A percentile compares a stretch with the other conserved stretches of the same genome.
Conservation (phyloP, 108 stramenopile genomes). For the Nitzschia sp. region DNA sequence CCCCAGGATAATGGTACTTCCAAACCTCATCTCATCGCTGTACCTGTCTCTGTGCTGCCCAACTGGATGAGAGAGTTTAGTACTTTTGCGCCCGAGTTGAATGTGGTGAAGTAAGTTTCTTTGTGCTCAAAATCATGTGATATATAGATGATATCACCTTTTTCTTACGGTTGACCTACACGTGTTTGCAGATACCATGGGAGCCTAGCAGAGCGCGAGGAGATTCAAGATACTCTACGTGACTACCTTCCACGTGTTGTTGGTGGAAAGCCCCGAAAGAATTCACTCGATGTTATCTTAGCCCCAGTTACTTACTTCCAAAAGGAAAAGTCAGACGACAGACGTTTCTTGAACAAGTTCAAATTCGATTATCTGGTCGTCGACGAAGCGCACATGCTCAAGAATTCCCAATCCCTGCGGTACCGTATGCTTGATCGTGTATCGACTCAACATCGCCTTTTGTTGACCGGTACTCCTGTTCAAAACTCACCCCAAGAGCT, state of each 20-base stretch:
- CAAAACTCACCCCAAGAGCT: slow-evolving; percentile 84
- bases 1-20: slow-evolving; percentile 12
- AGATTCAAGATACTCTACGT: slow-evolving; percentile 49
- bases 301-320: slow-evolving; percentile 82
- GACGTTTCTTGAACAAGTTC: slow-evolving; percentile 74
- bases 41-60: slow-evolving; percentile 89
- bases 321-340: slow-evolving; percentile 71
- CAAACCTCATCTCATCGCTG: slow-evolving; percentile 88
- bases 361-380: slow-evolving; percentile 77
- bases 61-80: slow-evolving; percentile 97
- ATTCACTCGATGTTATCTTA: slow-evolving; percentile 66
- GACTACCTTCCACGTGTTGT: slow-evolving; percentile 37
- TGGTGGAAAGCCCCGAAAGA: neutral
- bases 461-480: slow-evolving; percentile 76
- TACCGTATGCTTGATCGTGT: slow-evolving; percentile 74
- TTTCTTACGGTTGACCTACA: neutral
- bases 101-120: slow-evolving; percentile 65
- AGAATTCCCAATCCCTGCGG: slow-evolving; percentile 69
- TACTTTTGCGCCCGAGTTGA: slow-evolving; percentile 81
- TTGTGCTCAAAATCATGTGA: too few relatives aligned
- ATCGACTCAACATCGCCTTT: slow-evolving; percentile 55
- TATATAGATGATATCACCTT: neutral
- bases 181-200: slow-evolving; percentile 63
- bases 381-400: slow-evolving; percentile 80
- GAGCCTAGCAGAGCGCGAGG: slow-evolving; percentile 53